A percentile compares a stretch with the other conserved stretches of the same genome.
Evolutionary conservation across 176 grass and related monocot genomes (phyloP).

Genomic region (Eleusine coracana): DNA sequence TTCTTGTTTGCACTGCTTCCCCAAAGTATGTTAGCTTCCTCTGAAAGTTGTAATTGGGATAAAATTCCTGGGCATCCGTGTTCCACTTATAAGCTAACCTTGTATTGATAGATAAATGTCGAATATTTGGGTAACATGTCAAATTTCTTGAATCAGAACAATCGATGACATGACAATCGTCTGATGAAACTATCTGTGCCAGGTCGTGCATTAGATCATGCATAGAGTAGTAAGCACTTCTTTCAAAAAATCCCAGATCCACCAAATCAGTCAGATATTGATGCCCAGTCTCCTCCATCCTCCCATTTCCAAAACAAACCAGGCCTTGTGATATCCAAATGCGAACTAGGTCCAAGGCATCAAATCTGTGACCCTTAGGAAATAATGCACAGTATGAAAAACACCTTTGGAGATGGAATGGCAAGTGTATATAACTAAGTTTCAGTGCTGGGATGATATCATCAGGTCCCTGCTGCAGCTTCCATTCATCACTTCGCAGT

Average conservation of each 20-base stretch:
- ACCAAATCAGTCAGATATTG: slow-evolving; percentile 18
- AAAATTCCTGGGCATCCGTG: background rate
- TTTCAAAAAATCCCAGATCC: slow-evolving; percentile 14
- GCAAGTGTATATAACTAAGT: slow-evolving; percentile 23
- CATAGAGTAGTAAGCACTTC: slow-evolving; percentile 1
- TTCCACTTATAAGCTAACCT: slow-evolving; percentile 17
- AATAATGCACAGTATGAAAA: slow-evolving; percentile 18
- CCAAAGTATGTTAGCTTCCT: background rate
- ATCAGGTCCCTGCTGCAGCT: slow-evolving; percentile 8
- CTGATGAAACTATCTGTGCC: background rate
- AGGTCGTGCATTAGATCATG: slow-evolving; percentile 25
- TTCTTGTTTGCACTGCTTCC: background rate
- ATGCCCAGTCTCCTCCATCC: slow-evolving; percentile 10
- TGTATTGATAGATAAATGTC: slow-evolving; percentile 16
- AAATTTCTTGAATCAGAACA: background rate
- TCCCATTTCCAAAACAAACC: background rate
- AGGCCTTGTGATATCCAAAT: slow-evolving; percentile 13
- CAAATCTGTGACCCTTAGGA: slow-evolving; percentile 15
- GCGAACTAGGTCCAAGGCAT: background rate
- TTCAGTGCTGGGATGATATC: slow-evolving; percentile 21
- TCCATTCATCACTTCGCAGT: slow-evolving; percentile 21
- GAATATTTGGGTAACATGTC: background rate
- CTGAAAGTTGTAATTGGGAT: slow-evolving; percentile 1
- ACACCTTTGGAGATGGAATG: slow-evolving; percentile 18
- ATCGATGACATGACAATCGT: background rate